phyloP scores from a whole-genome alignment of 371 early-diverging fungal species.

The Zopfochytrium polystomum region DNA sequence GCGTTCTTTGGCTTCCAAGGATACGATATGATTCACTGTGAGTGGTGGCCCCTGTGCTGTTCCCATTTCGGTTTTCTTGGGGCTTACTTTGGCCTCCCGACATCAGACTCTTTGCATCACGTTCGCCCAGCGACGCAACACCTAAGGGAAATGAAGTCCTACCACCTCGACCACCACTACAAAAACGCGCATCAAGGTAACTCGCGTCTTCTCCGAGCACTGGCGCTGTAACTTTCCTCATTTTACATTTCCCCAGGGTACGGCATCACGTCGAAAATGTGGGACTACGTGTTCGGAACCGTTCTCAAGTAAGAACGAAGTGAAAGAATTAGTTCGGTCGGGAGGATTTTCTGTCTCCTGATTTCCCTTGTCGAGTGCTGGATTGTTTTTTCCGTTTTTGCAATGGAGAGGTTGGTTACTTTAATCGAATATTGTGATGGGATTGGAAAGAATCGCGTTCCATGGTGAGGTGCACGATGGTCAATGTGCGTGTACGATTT shows the following conservation, averaged over 20 bases:
- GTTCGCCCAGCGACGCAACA: constrained; percentile 67
- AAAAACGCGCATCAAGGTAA: constrained; percentile 52
- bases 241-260: constrained; percentile 78
- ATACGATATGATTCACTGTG: constrained; percentile 87
- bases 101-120: constrained; percentile 82
- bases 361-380: no score
- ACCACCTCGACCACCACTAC: constrained; percentile 95
- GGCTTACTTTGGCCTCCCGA: not conserved
- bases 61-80: not conserved
- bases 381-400: no score
- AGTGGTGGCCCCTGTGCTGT: constrained; percentile 9
- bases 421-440: no score
- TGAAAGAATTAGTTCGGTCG: no score
- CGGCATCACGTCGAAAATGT: constrained; percentile 89
- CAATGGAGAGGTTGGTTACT: no score
- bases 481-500: no score
- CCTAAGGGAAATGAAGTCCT: constrained; percentile 82
- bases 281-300: constrained; percentile 86
- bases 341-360: no score
- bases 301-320: constrained; percentile 35
- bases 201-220: not conserved
- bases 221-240: not conserved
- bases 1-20: constrained; percentile 76
- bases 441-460: no score
- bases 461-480: no score